A percentile compares a stretch with the other conserved stretches of the same genome.
Evolutionary conservation across 306 rosid species (phyloP).

Genomic region (Glycine latifolia): DNA sequence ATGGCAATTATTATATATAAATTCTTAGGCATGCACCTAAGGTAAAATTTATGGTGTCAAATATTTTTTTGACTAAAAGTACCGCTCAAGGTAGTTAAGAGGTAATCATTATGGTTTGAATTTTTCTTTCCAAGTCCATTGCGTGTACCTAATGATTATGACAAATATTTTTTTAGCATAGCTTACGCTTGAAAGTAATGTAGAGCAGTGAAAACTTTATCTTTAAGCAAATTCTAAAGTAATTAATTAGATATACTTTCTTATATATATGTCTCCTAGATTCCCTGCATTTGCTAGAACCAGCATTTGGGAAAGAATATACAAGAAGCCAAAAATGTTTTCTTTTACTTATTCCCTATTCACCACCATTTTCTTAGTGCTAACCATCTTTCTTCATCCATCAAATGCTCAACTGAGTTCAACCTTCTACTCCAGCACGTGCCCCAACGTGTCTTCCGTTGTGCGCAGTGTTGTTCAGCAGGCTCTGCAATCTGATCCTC

Average conservation of each 20-base stretch:
- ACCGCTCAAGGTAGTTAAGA: constrained; percentile 30
- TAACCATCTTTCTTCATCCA: constrained; percentile 23
- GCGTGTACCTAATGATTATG: constrained; percentile 40
- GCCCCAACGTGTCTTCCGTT: constrained; percentile 71
- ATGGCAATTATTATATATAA: not conserved
- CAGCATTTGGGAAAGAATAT: not conserved
- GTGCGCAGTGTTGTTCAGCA: constrained; percentile 60
- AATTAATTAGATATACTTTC: not conserved
- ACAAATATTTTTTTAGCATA: not conserved
- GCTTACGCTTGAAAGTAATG: constrained; percentile 38
- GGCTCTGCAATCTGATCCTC: constrained; percentile 66
- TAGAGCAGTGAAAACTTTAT: constrained; percentile 27
- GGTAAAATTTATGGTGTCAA: constrained; percentile 2
- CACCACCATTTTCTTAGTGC: constrained; percentile 32
- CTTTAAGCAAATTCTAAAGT: constrained; percentile 44
- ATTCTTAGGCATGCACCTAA: constrained; percentile 3
- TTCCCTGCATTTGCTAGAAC: not conserved
- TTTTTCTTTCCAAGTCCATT: constrained; percentile 43
- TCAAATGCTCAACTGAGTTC: constrained; percentile 71
- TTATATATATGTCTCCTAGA: constrained; percentile 26
- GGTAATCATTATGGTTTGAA: constrained; percentile 56
- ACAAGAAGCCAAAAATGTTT: constrained; percentile 45
- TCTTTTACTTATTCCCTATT: constrained; percentile 20
- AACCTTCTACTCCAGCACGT: constrained; percentile 67
- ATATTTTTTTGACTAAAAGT: not conserved